Base-by-base conservation (phyloP, 331 rosid genomes). In the Pyracantha coccinea region DNA sequence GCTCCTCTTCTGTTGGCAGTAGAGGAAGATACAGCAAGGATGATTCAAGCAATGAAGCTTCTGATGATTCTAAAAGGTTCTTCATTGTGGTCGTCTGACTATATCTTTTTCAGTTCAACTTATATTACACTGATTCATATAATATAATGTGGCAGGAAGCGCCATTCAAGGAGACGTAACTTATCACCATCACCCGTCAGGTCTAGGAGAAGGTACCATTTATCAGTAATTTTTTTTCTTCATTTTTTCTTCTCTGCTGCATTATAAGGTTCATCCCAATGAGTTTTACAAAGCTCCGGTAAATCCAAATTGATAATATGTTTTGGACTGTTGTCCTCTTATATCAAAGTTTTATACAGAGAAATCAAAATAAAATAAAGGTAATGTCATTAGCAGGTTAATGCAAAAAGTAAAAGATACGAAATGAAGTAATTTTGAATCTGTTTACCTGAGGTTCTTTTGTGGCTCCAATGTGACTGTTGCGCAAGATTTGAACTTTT, bases 191-290 rank as follows among this genome's bases (percentile, higher is more conserved):
- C 97, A 62, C 97, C 92, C 17, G 85, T 84, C 82, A 84, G 89
- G 88, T 92, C 97, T 75, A 90, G 87, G 79, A 84, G 91, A 88
- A 94, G 99, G 99, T 94, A 92, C 69, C 44, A 27, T 84, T 82
- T 85, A 57, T 80, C 52, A 28, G 60, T 71, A 73, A 71, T 70
- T 78, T 69, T 73, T 65, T 45, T 72, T 54, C 78, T 53, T 77
- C 77, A 4, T 16, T 20, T 75, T 31, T 78, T 21, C 38, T 4
- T 35, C 33, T 31, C 75, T 81, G 83, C 75, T 72, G 72, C 71
- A 31, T 71, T 61, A 33, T 65, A 38, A 62, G 16, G 45, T 14
- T 35, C 52, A 21, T 12, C 31, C 44, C 21, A 8, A 35, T 77
- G 44, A 1, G 64, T 33, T 28, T 29, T 44, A 66, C 25, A n/a